Evolutionary conservation across 2,329 filamentous ascomycete species (phyloP).

Genomic region (Sphaerulina musiva): DNA sequence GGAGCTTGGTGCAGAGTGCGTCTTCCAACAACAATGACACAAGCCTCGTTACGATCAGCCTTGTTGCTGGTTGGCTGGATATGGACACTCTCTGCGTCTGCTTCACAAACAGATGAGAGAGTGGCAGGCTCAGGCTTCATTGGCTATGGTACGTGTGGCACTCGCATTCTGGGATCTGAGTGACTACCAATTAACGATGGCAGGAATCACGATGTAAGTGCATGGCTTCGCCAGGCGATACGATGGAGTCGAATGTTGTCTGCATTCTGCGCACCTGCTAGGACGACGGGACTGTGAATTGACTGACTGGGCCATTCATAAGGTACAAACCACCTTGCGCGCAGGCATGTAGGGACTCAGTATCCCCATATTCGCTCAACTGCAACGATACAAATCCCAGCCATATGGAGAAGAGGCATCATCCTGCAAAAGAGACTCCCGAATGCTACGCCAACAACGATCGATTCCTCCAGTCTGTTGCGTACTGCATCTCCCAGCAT

Average conservation of each 20-base stretch:
- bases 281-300: neutral
- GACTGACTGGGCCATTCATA: neutral
- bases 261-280: neutral
- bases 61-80: neutral
- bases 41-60: neutral
- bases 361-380: constrained; percentile 12
- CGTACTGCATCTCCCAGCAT: constrained; percentile 28
- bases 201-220: neutral
- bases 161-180: neutral
- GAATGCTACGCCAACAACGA: constrained; percentile 30
- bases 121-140: constrained; percentile 1
- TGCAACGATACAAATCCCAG: constrained; percentile 10
- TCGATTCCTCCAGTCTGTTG: constrained; percentile 27
- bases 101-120: constrained; percentile 2
- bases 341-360: constrained; percentile 20
- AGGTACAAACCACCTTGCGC: constrained; percentile 25
- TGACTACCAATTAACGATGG: neutral
- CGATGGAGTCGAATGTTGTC: neutral
- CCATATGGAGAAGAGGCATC: constrained; percentile 12
- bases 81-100: neutral
- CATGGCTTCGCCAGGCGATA: neutral
- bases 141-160: neutral
- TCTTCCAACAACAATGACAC: neutral
- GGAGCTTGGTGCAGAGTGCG: neutral
- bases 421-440: constrained; percentile 15